These are phyloP conservation scores for Huntiella bhutanensis DNA, from an alignment of 2,329 filamentous ascomycete genomes.

Conservation along the genomic window DNA sequence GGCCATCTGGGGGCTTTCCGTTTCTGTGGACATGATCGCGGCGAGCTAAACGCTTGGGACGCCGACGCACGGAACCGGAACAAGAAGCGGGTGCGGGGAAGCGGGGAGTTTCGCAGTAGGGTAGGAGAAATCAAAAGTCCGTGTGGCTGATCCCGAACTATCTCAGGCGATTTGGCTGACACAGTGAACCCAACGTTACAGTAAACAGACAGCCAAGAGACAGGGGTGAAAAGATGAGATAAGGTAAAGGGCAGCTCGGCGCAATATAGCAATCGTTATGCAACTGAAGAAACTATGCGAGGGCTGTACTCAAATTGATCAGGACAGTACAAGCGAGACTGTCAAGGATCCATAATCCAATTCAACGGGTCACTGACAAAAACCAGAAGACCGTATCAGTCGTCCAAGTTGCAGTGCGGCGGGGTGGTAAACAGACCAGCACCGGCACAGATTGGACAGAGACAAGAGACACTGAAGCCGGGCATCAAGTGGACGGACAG, in stretches of 20 bases:
- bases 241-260: background rate
- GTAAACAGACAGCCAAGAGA: background rate
- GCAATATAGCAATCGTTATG: background rate
- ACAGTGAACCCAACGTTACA: background rate
- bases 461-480: background rate
- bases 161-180: background rate
- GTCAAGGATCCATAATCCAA: slow-evolving; percentile 12
- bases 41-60: background rate
- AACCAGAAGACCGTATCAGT: too few species aligned
- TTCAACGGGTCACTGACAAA: too few species aligned
- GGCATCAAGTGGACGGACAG: slow-evolving; percentile 6
- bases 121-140: background rate
- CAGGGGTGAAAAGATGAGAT: background rate
- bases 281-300: background rate
- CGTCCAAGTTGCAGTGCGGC: background rate
- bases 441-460: slow-evolving; percentile 3
- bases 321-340: slow-evolving; percentile 8
- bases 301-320: slow-evolving; percentile 3
- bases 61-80: too few species aligned
- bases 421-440: slow-evolving; percentile 6
- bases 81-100: background rate
- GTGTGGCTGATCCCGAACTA: background rate
- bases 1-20: slow-evolving; percentile 10
- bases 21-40: slow-evolving; percentile 7
- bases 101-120: background rate